A percentile compares a stretch with the other conserved stretches of the same genome.
phyloP scores from a whole-genome alignment of 148 eudicot genomes.

The Heliosperma pusillum region DNA sequence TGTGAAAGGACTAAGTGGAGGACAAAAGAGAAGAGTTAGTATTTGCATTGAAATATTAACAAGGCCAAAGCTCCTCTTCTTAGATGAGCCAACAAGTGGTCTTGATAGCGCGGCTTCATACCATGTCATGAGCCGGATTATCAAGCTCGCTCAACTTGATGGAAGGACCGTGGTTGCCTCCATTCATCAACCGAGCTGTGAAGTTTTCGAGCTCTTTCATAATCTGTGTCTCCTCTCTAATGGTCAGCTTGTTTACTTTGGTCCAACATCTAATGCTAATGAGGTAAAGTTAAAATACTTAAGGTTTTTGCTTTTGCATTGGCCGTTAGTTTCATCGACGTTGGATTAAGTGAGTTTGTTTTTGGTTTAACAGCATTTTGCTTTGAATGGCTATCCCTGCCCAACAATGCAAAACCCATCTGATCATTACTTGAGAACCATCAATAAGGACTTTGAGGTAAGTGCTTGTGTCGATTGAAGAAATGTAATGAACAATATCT shows the following conservation, averaged over 20 bases:
- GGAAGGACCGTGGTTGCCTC: constrained; percentile 51
- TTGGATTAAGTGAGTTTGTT: background rate
- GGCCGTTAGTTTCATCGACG: background rate
- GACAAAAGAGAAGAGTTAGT: constrained; percentile 83
- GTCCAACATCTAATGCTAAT: constrained; percentile 37
- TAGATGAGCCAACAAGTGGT: constrained; percentile 88
- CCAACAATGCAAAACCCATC: constrained; percentile 61
- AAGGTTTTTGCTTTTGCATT: background rate
- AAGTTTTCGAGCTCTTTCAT: constrained; percentile 57
- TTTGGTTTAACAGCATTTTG: constrained; percentile 43
- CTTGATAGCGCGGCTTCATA: constrained; percentile 83
- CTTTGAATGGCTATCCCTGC: constrained; percentile 57
- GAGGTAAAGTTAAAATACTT: constrained; percentile 30
- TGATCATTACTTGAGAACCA: constrained; percentile 61
- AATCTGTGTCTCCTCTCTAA: constrained; percentile 56
- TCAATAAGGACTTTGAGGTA: constrained; percentile 66
- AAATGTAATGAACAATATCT: background rate
- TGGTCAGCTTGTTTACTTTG: constrained; percentile 58
- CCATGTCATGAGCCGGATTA: constrained; percentile 55
- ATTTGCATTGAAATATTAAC: constrained; percentile 71
- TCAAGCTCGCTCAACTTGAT: constrained; percentile 35
- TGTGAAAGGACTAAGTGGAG: constrained; percentile 64
- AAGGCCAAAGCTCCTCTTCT: constrained; percentile 61
- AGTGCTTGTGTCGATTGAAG: background rate
- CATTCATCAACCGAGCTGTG: constrained; percentile 77